phyloP scores from a whole-genome alignment of 1,284 basidiomycete genomes.

The Omphalotus olearius region DNA sequence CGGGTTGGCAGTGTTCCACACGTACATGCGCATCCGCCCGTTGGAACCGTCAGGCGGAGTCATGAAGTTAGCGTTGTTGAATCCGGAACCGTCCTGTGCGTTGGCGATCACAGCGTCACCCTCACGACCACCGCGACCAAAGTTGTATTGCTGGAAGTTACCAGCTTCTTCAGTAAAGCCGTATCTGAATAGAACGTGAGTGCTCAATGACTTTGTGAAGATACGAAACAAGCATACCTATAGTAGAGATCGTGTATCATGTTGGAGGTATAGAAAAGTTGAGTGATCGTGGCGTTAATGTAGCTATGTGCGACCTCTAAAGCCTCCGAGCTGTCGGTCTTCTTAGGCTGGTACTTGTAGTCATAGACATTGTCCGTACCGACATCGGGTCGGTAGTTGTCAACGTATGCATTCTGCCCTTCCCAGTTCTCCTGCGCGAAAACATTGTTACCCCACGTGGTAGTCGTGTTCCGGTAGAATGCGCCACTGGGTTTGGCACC shows the following conservation, averaged over 20 bases:
- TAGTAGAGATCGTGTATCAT: constrained; percentile 76
- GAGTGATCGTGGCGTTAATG: constrained; percentile 82
- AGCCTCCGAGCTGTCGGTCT: constrained; percentile 44
- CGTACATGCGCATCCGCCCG: constrained; percentile 94
- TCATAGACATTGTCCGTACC: constrained; percentile 58
- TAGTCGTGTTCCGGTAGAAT: constrained; percentile 64
- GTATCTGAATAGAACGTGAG: constrained; percentile 43
- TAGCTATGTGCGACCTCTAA: constrained; percentile 71
- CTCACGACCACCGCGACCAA: constrained; percentile 82
- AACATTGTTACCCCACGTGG: constrained; percentile 90
- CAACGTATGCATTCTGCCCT: constrained; percentile 69
- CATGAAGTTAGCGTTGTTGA: constrained; percentile 87
- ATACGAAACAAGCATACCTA: constrained; percentile 30
- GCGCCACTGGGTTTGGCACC: constrained; percentile 25
- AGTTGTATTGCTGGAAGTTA: constrained; percentile 98
- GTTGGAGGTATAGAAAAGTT: constrained; percentile 94
- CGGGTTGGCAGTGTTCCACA: constrained; percentile 88
- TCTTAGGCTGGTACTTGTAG: constrained; percentile 63
- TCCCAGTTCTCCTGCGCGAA: constrained; percentile 91
- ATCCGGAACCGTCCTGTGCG: constrained; percentile 92
- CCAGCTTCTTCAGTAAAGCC: constrained; percentile 90
- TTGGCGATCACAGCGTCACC: constrained; percentile 91
- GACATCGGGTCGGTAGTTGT: constrained; percentile 78
- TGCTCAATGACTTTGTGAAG: constrained; percentile 4
- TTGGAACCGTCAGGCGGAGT: constrained; percentile 74